phyloP scores from a whole-genome alignment of 345 rosid genomes.

The Capsella bursapastoris region DNA sequence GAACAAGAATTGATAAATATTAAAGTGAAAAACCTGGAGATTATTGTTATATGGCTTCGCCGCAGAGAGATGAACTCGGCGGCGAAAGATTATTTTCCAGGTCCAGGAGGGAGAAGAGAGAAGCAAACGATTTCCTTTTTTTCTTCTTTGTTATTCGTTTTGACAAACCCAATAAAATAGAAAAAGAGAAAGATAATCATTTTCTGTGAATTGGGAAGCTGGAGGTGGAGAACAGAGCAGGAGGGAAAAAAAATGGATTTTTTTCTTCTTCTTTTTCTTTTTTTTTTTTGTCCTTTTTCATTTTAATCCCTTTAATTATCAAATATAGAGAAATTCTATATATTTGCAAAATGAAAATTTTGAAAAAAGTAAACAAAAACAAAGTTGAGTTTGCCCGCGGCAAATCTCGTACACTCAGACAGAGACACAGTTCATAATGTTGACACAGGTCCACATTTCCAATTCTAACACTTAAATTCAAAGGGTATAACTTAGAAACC shows the following conservation, averaged over 20 bases:
- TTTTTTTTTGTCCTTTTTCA: neutral
- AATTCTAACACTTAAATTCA: too few relatives aligned
- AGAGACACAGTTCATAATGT: too few relatives aligned
- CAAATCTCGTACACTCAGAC: too few relatives aligned
- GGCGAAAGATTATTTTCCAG: slow-evolving; percentile 29
- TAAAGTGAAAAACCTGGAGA: slow-evolving; percentile 35
- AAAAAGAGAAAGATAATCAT: slow-evolving; percentile 38
- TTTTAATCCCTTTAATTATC: neutral
- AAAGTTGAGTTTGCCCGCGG: too few relatives aligned
- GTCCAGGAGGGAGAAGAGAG: slow-evolving; percentile 23
- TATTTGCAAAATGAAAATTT: neutral
- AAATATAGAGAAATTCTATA: neutral
- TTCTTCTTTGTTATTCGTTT: neutral
- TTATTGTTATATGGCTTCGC: slow-evolving; percentile 12
- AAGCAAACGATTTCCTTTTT: neutral
- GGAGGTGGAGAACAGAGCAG: slow-evolving; percentile 8
- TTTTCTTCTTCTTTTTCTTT: neutral
- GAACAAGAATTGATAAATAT: neutral
- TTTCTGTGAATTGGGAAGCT: slow-evolving; percentile 17
- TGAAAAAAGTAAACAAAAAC: too few relatives aligned
- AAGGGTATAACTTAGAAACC: too few relatives aligned
- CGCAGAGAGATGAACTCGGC: slow-evolving; percentile 37
- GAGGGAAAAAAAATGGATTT: slow-evolving; percentile 2
- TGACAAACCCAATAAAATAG: slow-evolving; percentile 20
- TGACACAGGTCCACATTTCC: too few relatives aligned